phyloP scores from a whole-genome alignment of 306 rosid genomes.

The Dalbergia cochinchinensis region DNA sequence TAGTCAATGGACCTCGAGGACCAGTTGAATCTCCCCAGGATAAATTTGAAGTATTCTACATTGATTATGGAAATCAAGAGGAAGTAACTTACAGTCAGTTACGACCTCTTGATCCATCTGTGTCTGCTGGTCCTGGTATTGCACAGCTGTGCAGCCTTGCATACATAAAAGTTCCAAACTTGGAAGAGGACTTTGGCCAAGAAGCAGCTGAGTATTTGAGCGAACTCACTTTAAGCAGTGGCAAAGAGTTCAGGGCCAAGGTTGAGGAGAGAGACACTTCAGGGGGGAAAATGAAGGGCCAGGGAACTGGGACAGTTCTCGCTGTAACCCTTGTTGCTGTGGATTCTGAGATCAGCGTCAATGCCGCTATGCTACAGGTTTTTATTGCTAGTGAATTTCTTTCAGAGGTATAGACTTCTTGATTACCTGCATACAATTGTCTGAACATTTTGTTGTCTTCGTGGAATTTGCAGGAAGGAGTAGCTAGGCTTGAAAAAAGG shows the following conservation, averaged over 20 bases:
- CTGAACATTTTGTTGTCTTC: slow-evolving; percentile 5
- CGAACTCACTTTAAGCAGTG: slow-evolving; percentile 57
- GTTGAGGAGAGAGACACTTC: slow-evolving; percentile 78
- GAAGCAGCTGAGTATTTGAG: slow-evolving; percentile 81
- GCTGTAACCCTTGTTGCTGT: slow-evolving; percentile 73
- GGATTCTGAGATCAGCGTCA: slow-evolving; percentile 73
- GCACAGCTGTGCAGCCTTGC: slow-evolving; percentile 89
- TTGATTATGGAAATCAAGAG: slow-evolving; percentile 92
- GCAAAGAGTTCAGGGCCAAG: slow-evolving; percentile 72
- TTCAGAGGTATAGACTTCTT: background rate
- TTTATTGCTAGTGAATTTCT: slow-evolving; percentile 31
- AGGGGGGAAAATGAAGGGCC: slow-evolving; percentile 85
- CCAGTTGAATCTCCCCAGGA: slow-evolving; percentile 70
- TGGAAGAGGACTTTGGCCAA: slow-evolving; percentile 82
- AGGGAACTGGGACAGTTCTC: slow-evolving; percentile 77
- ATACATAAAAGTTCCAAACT: slow-evolving; percentile 67
- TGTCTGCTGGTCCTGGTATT: slow-evolving; percentile 73
- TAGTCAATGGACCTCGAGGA: slow-evolving; percentile 82
- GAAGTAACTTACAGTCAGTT: slow-evolving; percentile 66
- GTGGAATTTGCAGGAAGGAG: slow-evolving; percentile 73
- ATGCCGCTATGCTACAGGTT: slow-evolving; percentile 84
- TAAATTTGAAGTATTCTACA: slow-evolving; percentile 79
- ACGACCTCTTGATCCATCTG: slow-evolving; percentile 75
- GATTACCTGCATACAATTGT: background rate
- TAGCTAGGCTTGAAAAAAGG: slow-evolving; percentile 70